Percentiles rank a stretch among this genome's conserved stretches.
Conservation (phyloP, 345 rosid species). For the Populus pruinosa region DNA sequence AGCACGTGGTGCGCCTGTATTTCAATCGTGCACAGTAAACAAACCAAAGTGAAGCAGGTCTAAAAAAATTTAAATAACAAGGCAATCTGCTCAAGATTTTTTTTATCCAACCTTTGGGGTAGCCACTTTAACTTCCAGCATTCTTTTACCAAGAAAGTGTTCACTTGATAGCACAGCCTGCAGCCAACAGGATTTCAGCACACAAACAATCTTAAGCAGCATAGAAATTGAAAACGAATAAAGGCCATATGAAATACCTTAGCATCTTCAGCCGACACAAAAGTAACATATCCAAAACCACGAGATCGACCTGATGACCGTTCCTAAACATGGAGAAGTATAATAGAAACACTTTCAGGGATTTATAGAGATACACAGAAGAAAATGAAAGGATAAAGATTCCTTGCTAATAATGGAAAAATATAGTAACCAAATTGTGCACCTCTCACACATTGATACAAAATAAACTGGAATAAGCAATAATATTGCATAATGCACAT, state of each 20-base stretch:
- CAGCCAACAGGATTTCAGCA: constrained; percentile 13
- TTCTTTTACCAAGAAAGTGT: constrained; percentile 82
- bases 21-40: not conserved
- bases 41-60: not conserved
- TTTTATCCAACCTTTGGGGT: constrained; percentile 74
- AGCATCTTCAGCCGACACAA: constrained; percentile 72
- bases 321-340: constrained; percentile 48
- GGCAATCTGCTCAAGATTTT: not conserved
- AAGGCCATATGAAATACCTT: constrained; percentile 37
- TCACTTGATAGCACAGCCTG: constrained; percentile 72
- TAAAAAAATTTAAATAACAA: not conserved
- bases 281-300: constrained; percentile 95
- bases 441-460: not conserved
- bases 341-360: not conserved
- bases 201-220: not conserved
- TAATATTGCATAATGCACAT: not conserved
- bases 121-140: constrained; percentile 87
- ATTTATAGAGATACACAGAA: not conserved
- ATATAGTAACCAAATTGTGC: not conserved
- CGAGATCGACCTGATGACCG: constrained; percentile 93
- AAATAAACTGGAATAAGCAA: not conserved
- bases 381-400: not conserved
- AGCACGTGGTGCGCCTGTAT: not conserved
- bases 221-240: not conserved
- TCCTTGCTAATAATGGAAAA: not conserved